Evolutionary conservation across 768 basidiomycete species (phyloP).

Genomic region (Boletellus emodensis): DNA sequence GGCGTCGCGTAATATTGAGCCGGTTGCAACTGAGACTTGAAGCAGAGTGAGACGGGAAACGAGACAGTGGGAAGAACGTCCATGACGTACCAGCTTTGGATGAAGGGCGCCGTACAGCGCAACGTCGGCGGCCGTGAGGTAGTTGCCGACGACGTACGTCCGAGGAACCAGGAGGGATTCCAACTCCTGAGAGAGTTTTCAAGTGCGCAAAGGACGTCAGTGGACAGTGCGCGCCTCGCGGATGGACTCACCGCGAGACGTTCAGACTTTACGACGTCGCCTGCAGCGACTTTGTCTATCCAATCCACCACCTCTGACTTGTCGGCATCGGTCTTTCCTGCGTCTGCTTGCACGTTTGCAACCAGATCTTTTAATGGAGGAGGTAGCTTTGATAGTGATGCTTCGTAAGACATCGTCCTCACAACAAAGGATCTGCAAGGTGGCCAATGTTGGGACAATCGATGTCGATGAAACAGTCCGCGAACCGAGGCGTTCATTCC

Average conservation of each 20-base stretch:
- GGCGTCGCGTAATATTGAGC: constrained; percentile 77
- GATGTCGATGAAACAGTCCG: constrained; percentile 23
- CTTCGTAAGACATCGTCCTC: constrained; percentile 51
- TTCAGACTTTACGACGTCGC: constrained; percentile 44
- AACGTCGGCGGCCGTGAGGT: constrained; percentile 86
- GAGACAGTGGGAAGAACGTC: background rate
- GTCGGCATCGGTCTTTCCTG: constrained; percentile 59
- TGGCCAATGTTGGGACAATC: constrained; percentile 12
- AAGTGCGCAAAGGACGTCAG: background rate
- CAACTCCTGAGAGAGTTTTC: constrained; percentile 49
- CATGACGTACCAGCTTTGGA: constrained; percentile 62
- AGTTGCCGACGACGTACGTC: constrained; percentile 83
- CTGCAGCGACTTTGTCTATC: constrained; percentile 60
- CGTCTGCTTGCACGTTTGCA: constrained; percentile 29
- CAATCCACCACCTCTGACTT: constrained; percentile 61
- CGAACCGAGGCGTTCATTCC: constrained; percentile 17
- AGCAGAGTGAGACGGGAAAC: constrained; percentile 5
- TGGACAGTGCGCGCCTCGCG: background rate
- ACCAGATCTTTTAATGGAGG: constrained; percentile 57
- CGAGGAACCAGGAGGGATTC: constrained; percentile 66
- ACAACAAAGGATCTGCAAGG: constrained; percentile 11
- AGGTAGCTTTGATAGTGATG: constrained; percentile 44
- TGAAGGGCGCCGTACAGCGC: constrained; percentile 89
- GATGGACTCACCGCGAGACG: constrained; percentile 44
- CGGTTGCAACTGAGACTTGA: constrained; percentile 65